Evolutionary conservation across 2,329 filamentous ascomycete species (phyloP), one percentile per base, ranked within the genome.

Genomic region (Cladosporium sphaerospermum): DNA sequence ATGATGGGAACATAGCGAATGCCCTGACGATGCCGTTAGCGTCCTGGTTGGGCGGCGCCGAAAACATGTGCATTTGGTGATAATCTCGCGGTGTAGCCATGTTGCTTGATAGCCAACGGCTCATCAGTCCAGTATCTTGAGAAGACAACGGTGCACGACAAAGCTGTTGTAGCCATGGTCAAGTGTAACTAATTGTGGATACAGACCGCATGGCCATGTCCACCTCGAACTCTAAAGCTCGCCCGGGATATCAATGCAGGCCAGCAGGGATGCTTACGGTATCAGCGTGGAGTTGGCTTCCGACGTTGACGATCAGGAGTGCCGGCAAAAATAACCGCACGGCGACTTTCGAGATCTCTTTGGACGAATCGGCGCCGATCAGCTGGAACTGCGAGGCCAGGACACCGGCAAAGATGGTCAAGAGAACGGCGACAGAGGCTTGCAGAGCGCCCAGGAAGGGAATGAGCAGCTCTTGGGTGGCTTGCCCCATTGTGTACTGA

Each of bases 301-400:
- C 78, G 9, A 81, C 69, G 57, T 79, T 78, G 47, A 75, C 71
- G 34, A 81, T 73, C 16, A 81, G 65, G 53, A 82, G 60, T 1
- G 77, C 76, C 2, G 78, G 79, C 23, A 81, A 63, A 52, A 80
- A 78, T 53, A 81, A 63, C 57, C 74, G 72, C 19, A 81, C 77
- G 52, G 76, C 78, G 19, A 75, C 61, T 32, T 73, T 75, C 2
- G 77, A 78, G 41, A 81, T 74, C 51, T 79, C 73, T 59, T 78
- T 78, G 7, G 78, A 75, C 3, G 75, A 72, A 28, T 61, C 59
- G 31, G 70, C 68, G 23, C 73, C 74, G 11, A 81, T 65, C 5
- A 81, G 68, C 32, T 73, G 70, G 55, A 75, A 75, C 59, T 79
- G 74, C 9, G 76, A 74, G 4, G 76, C 73, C 9, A 77, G 55